These are phyloP conservation scores for Phytopythium vexans DNA, from an alignment of 352 stramenopile species.

Conservation along the genomic window DNA sequence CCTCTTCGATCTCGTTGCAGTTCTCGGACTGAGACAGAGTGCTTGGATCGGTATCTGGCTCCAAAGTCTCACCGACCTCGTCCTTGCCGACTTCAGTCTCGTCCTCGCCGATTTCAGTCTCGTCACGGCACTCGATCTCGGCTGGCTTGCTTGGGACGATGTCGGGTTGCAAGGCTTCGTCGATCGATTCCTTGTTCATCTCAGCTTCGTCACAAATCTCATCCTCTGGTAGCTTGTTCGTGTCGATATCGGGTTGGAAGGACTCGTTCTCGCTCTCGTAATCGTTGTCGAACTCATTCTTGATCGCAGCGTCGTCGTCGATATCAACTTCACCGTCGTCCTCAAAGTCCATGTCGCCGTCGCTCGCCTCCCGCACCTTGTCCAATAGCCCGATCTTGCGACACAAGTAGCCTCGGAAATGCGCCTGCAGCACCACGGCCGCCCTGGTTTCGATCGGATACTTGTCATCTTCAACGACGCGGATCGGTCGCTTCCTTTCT, in stretches of 20 bases:
- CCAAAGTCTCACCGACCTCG: neutral
- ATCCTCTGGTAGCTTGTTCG: too few relatives aligned
- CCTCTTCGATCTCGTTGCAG: too few relatives aligned
- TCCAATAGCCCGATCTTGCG: constrained; percentile 11
- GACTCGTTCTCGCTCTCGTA: constrained; percentile 2
- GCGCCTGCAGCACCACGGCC: constrained; percentile 6
- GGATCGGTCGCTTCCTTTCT: neutral
- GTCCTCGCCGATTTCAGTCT: constrained; percentile 6
- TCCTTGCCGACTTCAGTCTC: constrained; percentile 4
- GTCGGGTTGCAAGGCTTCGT: too few relatives aligned
- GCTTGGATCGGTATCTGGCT: too few relatives aligned
- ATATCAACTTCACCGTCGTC: too few relatives aligned
- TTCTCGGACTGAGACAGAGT: too few relatives aligned
- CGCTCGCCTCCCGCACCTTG: constrained; percentile 14
- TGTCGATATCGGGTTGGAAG: too few relatives aligned
- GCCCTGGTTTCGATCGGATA: constrained; percentile 1
- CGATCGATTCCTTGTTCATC: too few relatives aligned
- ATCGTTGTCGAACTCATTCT: neutral
- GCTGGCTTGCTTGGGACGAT: too few relatives aligned
- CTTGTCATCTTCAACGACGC: constrained; percentile 1
- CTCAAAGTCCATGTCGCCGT: too few relatives aligned
- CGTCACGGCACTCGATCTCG: too few relatives aligned
- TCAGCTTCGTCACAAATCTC: too few relatives aligned
- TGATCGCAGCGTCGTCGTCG: neutral
- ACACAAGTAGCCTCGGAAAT: constrained; percentile 5